Evolutionary conservation across 2,329 filamentous ascomycete species (phyloP).

Genomic region (Alternaria gaisen): DNA sequence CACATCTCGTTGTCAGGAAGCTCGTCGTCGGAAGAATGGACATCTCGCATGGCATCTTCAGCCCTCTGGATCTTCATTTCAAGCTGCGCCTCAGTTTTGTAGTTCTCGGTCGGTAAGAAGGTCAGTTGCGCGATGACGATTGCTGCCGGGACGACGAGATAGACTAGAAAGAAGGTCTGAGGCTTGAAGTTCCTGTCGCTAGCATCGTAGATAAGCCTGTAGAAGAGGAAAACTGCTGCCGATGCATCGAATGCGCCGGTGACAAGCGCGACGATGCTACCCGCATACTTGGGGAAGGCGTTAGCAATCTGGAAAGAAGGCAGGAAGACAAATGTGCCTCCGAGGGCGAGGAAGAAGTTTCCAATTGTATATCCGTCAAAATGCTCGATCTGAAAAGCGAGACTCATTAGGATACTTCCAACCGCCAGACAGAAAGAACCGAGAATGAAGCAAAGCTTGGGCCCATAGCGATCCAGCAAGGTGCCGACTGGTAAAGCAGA

Average conservation of each 20-base stretch:
- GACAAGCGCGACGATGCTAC: slow-evolving; percentile 79
- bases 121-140: slow-evolving; percentile 74
- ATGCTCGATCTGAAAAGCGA: slow-evolving; percentile 46
- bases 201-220: slow-evolving; percentile 73
- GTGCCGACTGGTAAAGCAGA: slow-evolving; percentile 50
- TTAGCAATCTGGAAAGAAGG: slow-evolving; percentile 86
- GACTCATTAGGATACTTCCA: slow-evolving; percentile 50
- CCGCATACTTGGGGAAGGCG: slow-evolving; percentile 78
- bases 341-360: slow-evolving; percentile 79
- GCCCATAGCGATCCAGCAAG: slow-evolving; percentile 50
- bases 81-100: slow-evolving; percentile 69
- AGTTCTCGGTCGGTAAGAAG: slow-evolving; percentile 77
- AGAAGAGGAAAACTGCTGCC: slow-evolving; percentile 78
- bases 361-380: slow-evolving; percentile 68
- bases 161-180: slow-evolving; percentile 74
- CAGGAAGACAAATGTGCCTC: slow-evolving; percentile 83
- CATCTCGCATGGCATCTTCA: slow-evolving; percentile 48
- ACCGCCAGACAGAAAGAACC: slow-evolving; percentile 44
- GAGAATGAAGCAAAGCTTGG: slow-evolving; percentile 43
- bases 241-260: slow-evolving; percentile 87
- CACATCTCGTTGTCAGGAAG: slow-evolving; percentile 61
- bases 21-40: slow-evolving; percentile 64
- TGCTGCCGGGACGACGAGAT: slow-evolving; percentile 73
- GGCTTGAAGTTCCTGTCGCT: slow-evolving; percentile 67
- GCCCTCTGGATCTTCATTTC: slow-evolving; percentile 49